A percentile compares a stretch with the other conserved stretches of the same genome.
Conservation (phyloP, 805 yeast species). For the Phaffomyces antillensis region DNA sequence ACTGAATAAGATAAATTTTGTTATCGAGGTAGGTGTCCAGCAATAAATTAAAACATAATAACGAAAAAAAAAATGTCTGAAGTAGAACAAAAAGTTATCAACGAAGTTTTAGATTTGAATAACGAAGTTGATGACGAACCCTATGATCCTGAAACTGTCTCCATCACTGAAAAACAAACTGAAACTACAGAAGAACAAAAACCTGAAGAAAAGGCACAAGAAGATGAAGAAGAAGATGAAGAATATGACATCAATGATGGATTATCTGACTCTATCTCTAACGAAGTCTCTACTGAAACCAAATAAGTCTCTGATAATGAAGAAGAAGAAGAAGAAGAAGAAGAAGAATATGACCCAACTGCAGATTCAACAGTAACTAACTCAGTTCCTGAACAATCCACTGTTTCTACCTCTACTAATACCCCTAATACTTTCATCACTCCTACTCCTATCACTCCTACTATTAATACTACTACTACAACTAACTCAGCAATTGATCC, state of each 20-base stretch:
- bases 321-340: too few relatives aligned
- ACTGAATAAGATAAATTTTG: slow-evolving; percentile 15
- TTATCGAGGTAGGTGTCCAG: slow-evolving; percentile 47
- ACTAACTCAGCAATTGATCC: slow-evolving; percentile 19
- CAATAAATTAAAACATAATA: too few relatives aligned
- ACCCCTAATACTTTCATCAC: slow-evolving; percentile 3
- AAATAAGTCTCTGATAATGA: not conserved
- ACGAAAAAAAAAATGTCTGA: not conserved
- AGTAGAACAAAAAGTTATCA: not conserved
- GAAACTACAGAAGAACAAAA: not conserved
- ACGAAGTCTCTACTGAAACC: not conserved
- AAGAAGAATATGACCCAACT: slow-evolving; percentile 9
- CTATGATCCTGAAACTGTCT: not conserved
- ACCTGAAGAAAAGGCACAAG: slow-evolving; percentile 11
- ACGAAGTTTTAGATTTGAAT: too few relatives aligned
- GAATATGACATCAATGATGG: slow-evolving; percentile 1
- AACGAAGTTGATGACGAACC: not conserved
- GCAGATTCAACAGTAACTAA: not conserved
- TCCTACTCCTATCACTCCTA: slow-evolving; percentile 9
- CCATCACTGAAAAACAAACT: not conserved
- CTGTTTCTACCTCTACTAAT: not conserved
- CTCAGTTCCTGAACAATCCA: not conserved
- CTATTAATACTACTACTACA: slow-evolving; percentile 3
- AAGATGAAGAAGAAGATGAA: slow-evolving; percentile 7
- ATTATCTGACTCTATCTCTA: not conserved